Base-by-base conservation (phyloP, 2,329 filamentous ascomycete genomes). In the Fusarium multiceps region DNA sequence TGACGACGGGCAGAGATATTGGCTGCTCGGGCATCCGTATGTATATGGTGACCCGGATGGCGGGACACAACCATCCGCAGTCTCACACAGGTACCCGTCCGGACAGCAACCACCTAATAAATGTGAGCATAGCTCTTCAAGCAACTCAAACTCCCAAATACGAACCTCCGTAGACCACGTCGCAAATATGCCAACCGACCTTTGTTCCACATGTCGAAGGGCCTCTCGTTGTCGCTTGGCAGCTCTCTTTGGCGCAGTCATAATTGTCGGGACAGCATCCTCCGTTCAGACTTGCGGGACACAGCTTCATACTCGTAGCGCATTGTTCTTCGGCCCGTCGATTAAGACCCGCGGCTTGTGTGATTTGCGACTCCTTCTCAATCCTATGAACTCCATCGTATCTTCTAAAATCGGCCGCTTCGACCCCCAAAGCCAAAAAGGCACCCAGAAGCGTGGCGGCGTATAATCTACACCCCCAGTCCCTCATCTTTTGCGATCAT, bases 181-280 rank as follows among this genome's bases (percentile, higher is more conserved):
- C 80, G 65, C 85, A 87, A 40, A 74, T 73, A 58, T 81, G 82
- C 58, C 80, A 85, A 8, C 81, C 81, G 6, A 71, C 66, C 6
- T 49, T 32, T 59, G 79, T 71, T 69, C 78, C 54, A 74, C 83
- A 81, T 5, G 82, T 80, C 8, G 80, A 79, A 14, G 82, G 79
- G 14, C 79, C 81, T 40, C 78, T 81, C 0, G 83, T 83, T 7
- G 83, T 84, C 14, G 82, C 82, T 70, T 81, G 82, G 63, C 85
- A 87, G 37, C 82, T 83, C 34, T 82, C 78, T 46, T 77, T 78
- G 4, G 78, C 84, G 74, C 86, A 88, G 6, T 78, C 77, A 70
- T 86, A 88, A 41, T 79, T 75, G 7, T 80, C 74, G 2, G 85
- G 84, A 61, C 85, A 87, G 59, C 85, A 86, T 34, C 81, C 82